Evolutionary conservation across 345 rosid genomes (phyloP).

Genomic region (Eutrema yunnanense): DNA sequence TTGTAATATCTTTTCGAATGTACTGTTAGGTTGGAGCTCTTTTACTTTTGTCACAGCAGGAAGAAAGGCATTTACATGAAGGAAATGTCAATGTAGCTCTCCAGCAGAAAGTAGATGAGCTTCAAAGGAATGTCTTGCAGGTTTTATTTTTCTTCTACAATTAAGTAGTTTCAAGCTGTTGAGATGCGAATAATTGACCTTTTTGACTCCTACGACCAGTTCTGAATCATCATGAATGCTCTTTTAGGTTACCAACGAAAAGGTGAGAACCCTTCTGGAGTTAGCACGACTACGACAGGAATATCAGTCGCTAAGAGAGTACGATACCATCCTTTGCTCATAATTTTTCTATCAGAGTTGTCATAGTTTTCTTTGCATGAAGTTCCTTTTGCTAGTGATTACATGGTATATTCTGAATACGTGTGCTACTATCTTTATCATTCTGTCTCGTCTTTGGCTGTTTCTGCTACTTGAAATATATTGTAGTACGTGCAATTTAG

Average conservation of each 20-base stretch:
- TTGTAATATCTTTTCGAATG: slow-evolving; percentile 5
- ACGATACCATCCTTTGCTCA: slow-evolving; percentile 9
- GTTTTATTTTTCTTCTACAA: slow-evolving; percentile 30
- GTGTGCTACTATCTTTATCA: not conserved
- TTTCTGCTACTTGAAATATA: not conserved
- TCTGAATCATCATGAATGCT: slow-evolving; percentile 10
- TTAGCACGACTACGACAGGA: slow-evolving; percentile 76
- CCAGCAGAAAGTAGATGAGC: slow-evolving; percentile 80
- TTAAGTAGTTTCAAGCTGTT: slow-evolving; percentile 3
- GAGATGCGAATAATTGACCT: not conserved
- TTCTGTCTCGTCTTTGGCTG: not conserved
- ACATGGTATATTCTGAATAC: not conserved
- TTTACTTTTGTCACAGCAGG: slow-evolving; percentile 88
- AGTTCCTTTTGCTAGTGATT: not conserved
- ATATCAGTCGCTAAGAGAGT: slow-evolving; percentile 65
- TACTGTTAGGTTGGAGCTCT: slow-evolving; percentile 66
- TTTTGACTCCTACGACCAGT: not conserved
- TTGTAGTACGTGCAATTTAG: not conserved
- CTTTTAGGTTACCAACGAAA: slow-evolving; percentile 84
- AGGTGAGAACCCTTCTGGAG: slow-evolving; percentile 93
- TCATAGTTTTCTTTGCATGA: not conserved
- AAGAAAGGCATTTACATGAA: slow-evolving; percentile 90
- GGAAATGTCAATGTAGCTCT: slow-evolving; percentile 80
- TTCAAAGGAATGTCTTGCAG: slow-evolving; percentile 83
- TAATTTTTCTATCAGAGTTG: not conserved